Evolutionary conservation across 2,329 filamentous ascomycete species (phyloP), one percentile per base, ranked within the genome.

Genomic region (Camillea tinctor): DNA sequence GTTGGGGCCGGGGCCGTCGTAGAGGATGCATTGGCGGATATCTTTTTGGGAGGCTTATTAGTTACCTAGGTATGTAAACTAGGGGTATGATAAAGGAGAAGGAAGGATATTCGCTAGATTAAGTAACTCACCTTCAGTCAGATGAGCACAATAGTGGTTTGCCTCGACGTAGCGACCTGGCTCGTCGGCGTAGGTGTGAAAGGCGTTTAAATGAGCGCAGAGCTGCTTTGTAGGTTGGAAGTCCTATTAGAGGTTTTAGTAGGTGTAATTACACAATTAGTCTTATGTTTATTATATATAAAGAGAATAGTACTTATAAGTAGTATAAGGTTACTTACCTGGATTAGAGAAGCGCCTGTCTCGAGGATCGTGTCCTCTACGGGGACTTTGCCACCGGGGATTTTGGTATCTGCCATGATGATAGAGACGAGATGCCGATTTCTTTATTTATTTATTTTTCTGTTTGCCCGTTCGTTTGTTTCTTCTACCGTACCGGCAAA

Each of bases 121-220:
- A 19, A 23, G 1, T 15, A n/a, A 52, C 64, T 54, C 63, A 82
- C 79, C 79, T 68, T 88, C 82, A 62, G 84, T 92, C 3, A 95
- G 69, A 69, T 95, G 91, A 1, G 88, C 84, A 72, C 92, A 96
- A 76, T 95, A 96, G 74, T 96, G 92, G 71, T 95, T 93, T 0
- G 91, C 80, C 72, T 95, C 91, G 1, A 96, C 87, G 48, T 79
- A 81, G 15, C 90, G 86, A 1, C 78, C 81, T 0, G 88, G 86
- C 52, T 94, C 89, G 23, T 86, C 81, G n/a, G 88, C 88, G 71
- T 95, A 95, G 53, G 88, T 86, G 70, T 96, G 92, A 70, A 93
- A 93, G n/a, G 91, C 92, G 68, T 95, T 93, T 1, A 96, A 81
- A 71, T 94, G 91, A 1, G 90, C 91, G 74, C 92, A 95, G 54